phyloP scores from a whole-genome alignment of 768 basidiomycete genomes.

The Myochromella boudieri region DNA sequence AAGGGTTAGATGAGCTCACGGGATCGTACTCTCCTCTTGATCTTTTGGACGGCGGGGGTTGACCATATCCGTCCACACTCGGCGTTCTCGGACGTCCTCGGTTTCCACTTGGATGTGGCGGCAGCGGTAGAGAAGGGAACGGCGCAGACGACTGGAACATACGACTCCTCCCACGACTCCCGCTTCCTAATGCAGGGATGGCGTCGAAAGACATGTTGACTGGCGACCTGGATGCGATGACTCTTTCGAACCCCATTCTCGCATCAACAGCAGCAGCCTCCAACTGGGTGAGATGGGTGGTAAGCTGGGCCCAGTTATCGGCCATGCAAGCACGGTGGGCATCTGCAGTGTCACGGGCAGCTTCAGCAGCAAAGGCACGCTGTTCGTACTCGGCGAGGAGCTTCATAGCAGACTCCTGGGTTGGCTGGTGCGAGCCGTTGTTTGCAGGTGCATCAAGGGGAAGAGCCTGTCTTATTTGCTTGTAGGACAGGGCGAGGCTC shows the following conservation, averaged over 20 bases:
- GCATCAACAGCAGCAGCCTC: slow-evolving; percentile 51
- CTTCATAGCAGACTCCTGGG: slow-evolving; percentile 25
- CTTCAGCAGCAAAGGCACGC: slow-evolving; percentile 49
- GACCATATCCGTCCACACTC: slow-evolving; percentile 35
- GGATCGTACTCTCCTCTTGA: slow-evolving; percentile 25
- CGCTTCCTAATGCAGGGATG: slow-evolving; percentile 19
- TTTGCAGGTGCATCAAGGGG: background rate
- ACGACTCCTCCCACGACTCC: background rate
- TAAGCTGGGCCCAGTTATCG: slow-evolving; percentile 52
- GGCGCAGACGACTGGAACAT: slow-evolving; percentile 21
- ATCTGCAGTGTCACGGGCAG: slow-evolving; percentile 55
- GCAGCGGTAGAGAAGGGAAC: slow-evolving; percentile 36
- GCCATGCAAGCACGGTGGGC: slow-evolving; percentile 41
- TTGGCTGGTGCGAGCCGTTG: slow-evolving; percentile 15
- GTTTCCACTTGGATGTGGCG: slow-evolving; percentile 34
- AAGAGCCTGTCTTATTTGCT: too few relatives aligned
- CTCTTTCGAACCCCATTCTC: slow-evolving; percentile 43
- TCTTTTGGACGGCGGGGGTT: slow-evolving; percentile 55
- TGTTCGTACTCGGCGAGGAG: slow-evolving; percentile 48
- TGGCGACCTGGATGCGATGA: slow-evolving; percentile 48
- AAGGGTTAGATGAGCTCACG: slow-evolving; percentile 1
- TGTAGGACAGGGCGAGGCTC: slow-evolving; percentile 29
- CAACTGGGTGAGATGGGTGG: slow-evolving; percentile 42
- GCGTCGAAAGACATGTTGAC: slow-evolving; percentile 35
- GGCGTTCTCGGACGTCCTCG: slow-evolving; percentile 33